Conservation (phyloP, 2,329 filamentous ascomycete species). For the Neoarthrinium moseri region DNA sequence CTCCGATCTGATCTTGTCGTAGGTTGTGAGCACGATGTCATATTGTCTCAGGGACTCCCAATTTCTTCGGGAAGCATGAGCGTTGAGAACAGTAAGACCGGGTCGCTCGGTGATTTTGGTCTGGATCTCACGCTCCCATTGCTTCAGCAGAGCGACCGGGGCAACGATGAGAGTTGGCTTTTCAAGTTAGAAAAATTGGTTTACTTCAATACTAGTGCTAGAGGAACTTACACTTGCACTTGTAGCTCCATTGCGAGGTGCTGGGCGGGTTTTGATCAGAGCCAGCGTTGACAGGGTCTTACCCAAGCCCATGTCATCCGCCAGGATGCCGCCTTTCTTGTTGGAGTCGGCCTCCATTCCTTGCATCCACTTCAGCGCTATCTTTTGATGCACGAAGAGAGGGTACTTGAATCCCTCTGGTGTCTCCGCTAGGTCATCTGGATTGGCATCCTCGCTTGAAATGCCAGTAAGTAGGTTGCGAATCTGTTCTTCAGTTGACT, state of each 20-base stretch:
- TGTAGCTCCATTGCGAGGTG: background rate
- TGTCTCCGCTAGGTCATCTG: slow-evolving; percentile 57
- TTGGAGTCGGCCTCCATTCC: slow-evolving; percentile 68
- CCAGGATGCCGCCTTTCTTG: slow-evolving; percentile 62
- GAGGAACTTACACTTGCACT: background rate
- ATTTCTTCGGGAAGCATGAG: slow-evolving; percentile 60
- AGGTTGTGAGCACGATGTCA: slow-evolving; percentile 78
- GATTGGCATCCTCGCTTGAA: slow-evolving; percentile 65
- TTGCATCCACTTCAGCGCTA: slow-evolving; percentile 75
- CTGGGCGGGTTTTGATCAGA: slow-evolving; percentile 57
- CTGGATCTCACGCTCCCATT: slow-evolving; percentile 41
- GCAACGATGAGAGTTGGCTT: slow-evolving; percentile 17
- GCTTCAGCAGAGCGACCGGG: slow-evolving; percentile 22
- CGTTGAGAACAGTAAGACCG: slow-evolving; percentile 63
- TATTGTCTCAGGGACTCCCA: slow-evolving; percentile 57
- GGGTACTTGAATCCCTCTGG: slow-evolving; percentile 66
- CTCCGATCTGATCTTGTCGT: slow-evolving; percentile 67
- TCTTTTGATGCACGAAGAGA: slow-evolving; percentile 79
- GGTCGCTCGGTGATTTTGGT: slow-evolving; percentile 63
- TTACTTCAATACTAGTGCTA: background rate
- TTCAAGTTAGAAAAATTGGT: background rate
- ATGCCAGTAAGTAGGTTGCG: slow-evolving; percentile 71
- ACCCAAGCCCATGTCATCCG: slow-evolving; percentile 80
- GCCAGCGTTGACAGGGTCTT: slow-evolving; percentile 83
- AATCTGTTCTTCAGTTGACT: slow-evolving; percentile 59